Percentiles rank a stretch among this genome's conserved stretches.
Evolutionary conservation across 2,329 filamentous ascomycete species (phyloP).

Genomic region (Pseudogymnoascus sp.): DNA sequence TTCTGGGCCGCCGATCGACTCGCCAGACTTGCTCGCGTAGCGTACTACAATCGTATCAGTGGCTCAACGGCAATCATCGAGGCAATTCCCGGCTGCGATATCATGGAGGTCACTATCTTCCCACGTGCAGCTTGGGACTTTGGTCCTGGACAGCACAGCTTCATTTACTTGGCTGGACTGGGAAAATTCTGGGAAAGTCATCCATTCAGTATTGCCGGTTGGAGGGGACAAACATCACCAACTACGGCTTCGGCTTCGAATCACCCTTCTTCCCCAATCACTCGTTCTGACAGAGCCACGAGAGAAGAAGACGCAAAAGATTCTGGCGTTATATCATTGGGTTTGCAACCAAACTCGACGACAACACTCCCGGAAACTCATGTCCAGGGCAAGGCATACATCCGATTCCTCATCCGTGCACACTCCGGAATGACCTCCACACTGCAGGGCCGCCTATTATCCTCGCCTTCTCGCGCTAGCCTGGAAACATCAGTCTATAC

Average conservation of each 20-base stretch:
- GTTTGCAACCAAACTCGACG: not conserved
- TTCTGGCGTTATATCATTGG: not conserved
- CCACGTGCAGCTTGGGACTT: constrained; percentile 30
- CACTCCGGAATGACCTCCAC: not conserved
- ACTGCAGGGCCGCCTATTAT: not conserved
- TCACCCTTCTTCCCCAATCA: not conserved
- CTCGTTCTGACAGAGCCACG: not conserved
- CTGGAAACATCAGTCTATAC: not conserved
- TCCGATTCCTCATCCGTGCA: not conserved
- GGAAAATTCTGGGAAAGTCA: constrained; percentile 44
- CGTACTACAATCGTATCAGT: constrained; percentile 16
- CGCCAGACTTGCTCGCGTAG: constrained; percentile 31
- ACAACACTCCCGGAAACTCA: not conserved
- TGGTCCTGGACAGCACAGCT: constrained; percentile 31
- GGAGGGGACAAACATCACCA: not conserved
- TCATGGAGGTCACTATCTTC: constrained; percentile 34
- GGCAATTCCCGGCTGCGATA: constrained; percentile 30
- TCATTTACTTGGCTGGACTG: constrained; percentile 42
- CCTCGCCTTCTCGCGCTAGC: not conserved
- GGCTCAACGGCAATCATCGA: constrained; percentile 13
- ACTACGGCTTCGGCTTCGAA: not conserved
- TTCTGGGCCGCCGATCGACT: constrained; percentile 40
- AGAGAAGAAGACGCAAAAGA: not conserved
- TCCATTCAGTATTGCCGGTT: constrained; percentile 37
- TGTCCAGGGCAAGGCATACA: not conserved